These are phyloP conservation scores for Aspergillus versicolor DNA, from an alignment of 2,329 filamentous ascomycete species.

Conservation along the genomic window DNA sequence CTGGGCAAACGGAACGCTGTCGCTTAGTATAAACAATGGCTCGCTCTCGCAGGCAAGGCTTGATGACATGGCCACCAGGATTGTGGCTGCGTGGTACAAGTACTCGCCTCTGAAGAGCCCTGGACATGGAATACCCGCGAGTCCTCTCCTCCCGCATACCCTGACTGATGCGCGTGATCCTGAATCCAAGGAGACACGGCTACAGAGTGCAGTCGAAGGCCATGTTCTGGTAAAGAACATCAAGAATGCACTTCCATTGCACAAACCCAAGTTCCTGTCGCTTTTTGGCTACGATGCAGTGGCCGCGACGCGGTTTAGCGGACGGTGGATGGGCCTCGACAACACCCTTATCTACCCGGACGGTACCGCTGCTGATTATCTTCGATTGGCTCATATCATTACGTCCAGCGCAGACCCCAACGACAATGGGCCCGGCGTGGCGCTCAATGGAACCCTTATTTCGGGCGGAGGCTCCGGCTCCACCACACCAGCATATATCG, in stretches of 20 bases:
- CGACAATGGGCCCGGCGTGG: conserved; percentile 20
- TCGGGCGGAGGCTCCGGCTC: conserved; percentile 53
- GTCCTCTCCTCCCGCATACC: conserved; percentile 47
- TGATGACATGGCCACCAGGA: conserved; percentile 17
- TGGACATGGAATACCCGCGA: conserved; percentile 21
- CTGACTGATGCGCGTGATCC: conserved; percentile 54
- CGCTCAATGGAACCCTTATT: conserved; percentile 49
- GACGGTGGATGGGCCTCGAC: neutral
- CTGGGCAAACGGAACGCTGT: conserved; percentile 21
- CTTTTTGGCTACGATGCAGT: conserved; percentile 60
- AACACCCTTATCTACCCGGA: conserved; percentile 2
- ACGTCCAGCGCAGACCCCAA: neutral
- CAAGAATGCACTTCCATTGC: conserved; percentile 50
- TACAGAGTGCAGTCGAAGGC: conserved; percentile 57
- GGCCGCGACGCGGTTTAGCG: conserved; percentile 8
- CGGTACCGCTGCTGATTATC: neutral
- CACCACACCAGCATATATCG: conserved; percentile 48
- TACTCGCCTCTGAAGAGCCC: conserved; percentile 33
- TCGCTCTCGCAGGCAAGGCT: conserved; percentile 3
- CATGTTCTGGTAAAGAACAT: conserved; percentile 57
- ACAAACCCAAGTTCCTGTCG: conserved; percentile 36
- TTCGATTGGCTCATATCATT: neutral
- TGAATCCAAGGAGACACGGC: conserved; percentile 30
- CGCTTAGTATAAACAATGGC: conserved; percentile 9
- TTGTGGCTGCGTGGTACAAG: conserved; percentile 14